Evolutionary conservation across 768 basidiomycete species (phyloP).

Genomic region (Serendipita sp.): DNA sequence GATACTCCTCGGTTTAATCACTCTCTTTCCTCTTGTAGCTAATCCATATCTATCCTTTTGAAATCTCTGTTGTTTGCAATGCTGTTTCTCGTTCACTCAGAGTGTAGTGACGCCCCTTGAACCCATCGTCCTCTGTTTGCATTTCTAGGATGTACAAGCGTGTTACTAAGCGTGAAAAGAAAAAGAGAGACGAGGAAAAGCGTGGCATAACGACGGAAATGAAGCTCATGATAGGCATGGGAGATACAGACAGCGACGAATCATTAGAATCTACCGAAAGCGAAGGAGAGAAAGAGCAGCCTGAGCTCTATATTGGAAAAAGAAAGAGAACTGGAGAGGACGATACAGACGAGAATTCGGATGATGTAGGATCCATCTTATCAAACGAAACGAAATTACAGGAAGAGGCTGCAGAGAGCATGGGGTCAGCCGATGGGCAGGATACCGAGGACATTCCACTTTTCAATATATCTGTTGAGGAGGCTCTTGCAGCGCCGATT

Average conservation of each 20-base stretch:
- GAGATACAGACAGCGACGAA: constrained; percentile 66
- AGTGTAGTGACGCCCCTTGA: neutral
- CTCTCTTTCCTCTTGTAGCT: neutral
- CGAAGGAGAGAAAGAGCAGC: constrained; percentile 8
- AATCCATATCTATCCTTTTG: neutral
- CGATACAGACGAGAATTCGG: constrained; percentile 15
- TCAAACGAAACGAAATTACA: constrained; percentile 18
- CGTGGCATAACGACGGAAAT: constrained; percentile 48
- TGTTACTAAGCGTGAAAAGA: constrained; percentile 47
- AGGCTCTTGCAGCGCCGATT: constrained; percentile 49
- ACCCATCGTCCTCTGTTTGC: neutral
- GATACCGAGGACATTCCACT: constrained; percentile 7
- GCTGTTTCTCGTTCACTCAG: neutral
- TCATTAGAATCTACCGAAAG: constrained; percentile 34
- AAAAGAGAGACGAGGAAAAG: constrained; percentile 46
- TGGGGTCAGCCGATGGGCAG: constrained; percentile 12
- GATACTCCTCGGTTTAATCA: neutral
- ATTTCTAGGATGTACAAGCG: constrained; percentile 54
- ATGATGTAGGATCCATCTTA: constrained; percentile 13
- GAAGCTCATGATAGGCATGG: constrained; percentile 47
- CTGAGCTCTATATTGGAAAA: constrained; percentile 8
- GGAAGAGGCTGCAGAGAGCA: constrained; percentile 16
- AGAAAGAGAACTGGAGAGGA: constrained; percentile 9
- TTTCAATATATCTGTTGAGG: constrained; percentile 32
- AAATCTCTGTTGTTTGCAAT: neutral